Evolutionary conservation across 345 rosid genomes (phyloP), one percentile per base, ranked within the genome.

Genomic region (Linum trigynum): DNA sequence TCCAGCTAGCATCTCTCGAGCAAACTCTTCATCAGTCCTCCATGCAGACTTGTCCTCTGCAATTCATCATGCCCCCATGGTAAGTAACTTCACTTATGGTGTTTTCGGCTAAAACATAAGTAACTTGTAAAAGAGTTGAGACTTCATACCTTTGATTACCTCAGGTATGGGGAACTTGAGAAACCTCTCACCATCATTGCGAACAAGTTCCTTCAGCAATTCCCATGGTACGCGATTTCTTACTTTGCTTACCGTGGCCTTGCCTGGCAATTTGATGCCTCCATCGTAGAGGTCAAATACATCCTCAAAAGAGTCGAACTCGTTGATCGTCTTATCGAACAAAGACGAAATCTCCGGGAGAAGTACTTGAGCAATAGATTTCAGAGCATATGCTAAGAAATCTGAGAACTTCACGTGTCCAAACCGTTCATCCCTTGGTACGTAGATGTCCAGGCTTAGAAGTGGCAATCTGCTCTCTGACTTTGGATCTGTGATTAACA

Each of bases 391-490:
- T 72, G 95, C 99, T 14, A 94, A 82, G 67, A 94, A 85, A 69
- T 90, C 96, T 7, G 97, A 86, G 74, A 88, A 90, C 74, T 94
- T 94, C 58, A 90, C 55, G 60, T 80, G 89, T 69, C 72, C 75
- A 75, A 94, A 94, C 70, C 86, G 73, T 61, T 94, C 99, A 69
- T 94, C 99, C 74, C 96, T 76, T 6, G 99, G 99, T 55, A 88
- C 96, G 61, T 94, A 94, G 41, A 94, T 83, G 71, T 86, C 73
- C 15, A 88, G 78, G 65, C 81, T 90, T 17, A 94, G 48, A 38
- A 94, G 81, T 0, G 89, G 87, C 69, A 90, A 69, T 67, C 96
- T 86, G 39, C 83, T 86, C 80, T 90, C 96, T 0, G 77, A 50
- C 15, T 72, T 76, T 11, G 88, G 82, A 78, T 90, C 97, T 88